A percentile compares a stretch with the other conserved stretches of the same genome.
Conservation (phyloP, 352 stramenopile genomes). For the Pythium monospermum region DNA sequence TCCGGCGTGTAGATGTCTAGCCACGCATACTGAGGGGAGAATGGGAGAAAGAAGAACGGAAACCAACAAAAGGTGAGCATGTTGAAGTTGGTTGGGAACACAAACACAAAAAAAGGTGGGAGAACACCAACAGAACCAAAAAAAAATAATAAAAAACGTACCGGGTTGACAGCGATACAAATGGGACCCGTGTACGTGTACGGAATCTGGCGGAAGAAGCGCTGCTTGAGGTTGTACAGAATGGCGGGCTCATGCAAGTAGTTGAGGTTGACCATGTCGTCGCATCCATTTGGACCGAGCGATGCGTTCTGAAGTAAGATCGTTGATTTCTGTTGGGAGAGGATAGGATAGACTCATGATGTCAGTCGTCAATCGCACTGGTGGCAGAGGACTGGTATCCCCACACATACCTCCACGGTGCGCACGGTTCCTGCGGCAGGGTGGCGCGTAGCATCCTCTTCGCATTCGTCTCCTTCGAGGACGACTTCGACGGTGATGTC, state of each 20-base stretch:
- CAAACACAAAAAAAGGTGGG: not conserved
- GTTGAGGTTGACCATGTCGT: constrained; percentile 86
- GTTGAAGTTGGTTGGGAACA: constrained; percentile 1
- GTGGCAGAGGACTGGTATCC: not conserved
- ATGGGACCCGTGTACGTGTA: constrained; percentile 97
- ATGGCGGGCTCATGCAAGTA: constrained; percentile 91
- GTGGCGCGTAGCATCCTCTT: constrained; percentile 65
- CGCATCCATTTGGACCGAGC: constrained; percentile 46
- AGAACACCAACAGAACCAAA: not conserved
- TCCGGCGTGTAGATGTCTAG: constrained; percentile 86
- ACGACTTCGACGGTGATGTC: constrained; percentile 79
- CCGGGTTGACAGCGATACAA: constrained; percentile 96
- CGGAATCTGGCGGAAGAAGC: constrained; percentile 85
- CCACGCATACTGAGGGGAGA: constrained; percentile 91
- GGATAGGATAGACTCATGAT: constrained; percentile 6
- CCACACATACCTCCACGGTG: constrained; percentile 38
- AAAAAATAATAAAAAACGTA: constrained; percentile 36
- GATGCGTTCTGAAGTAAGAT: constrained; percentile 76
- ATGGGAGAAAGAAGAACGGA: too few species aligned
- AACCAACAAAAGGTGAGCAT: not conserved
- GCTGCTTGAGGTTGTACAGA: constrained; percentile 88
- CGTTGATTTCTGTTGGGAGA: constrained; percentile 49
- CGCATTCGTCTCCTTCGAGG: constrained; percentile 55
- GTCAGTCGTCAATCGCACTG: not conserved
- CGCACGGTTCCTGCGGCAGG: constrained; percentile 42